Percentiles rank a stretch among this genome's conserved stretches.
Evolutionary conservation across 108 stramenopile species (phyloP).

Genomic region (Skeletonema costatum): DNA sequence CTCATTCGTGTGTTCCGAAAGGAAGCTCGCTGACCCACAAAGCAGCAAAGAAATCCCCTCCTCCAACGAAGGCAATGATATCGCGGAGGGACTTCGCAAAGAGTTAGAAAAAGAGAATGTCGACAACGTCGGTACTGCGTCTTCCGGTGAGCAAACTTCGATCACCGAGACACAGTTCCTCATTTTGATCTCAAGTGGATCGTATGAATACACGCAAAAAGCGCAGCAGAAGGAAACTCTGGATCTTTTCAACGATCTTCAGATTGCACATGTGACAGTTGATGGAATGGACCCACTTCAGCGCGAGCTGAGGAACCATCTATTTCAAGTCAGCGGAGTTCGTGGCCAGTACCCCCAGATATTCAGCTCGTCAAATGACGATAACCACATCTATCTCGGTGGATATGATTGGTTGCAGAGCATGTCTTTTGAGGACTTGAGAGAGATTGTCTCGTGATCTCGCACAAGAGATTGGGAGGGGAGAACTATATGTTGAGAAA

Average conservation of each 20-base stretch:
- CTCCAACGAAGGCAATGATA: not conserved
- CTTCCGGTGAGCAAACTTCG: not conserved
- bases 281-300: conserved; percentile 59
- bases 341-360: conserved; percentile 51
- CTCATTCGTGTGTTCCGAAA: not conserved
- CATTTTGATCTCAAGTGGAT: conserved; percentile 19
- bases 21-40: not conserved
- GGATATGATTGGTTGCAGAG: conserved; percentile 34
- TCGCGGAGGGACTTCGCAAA: not conserved
- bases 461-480: not conserved
- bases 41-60: not conserved
- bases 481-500: not conserved
- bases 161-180: not conserved
- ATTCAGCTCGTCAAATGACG: conserved; percentile 10
- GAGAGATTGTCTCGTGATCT: not conserved
- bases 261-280: conserved; percentile 38
- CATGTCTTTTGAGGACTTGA: conserved; percentile 8
- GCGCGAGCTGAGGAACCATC: conserved; percentile 13
- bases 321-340: conserved; percentile 40
- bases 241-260: conserved; percentile 7
- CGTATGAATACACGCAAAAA: conserved; percentile 14
- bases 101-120: not conserved
- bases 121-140: not conserved
- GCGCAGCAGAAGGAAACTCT: conserved; percentile 20
- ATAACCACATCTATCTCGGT: conserved; percentile 18